Evolutionary conservation across 2,329 filamentous ascomycete species (phyloP).

Genomic region (Akanthomyces muscarius): DNA sequence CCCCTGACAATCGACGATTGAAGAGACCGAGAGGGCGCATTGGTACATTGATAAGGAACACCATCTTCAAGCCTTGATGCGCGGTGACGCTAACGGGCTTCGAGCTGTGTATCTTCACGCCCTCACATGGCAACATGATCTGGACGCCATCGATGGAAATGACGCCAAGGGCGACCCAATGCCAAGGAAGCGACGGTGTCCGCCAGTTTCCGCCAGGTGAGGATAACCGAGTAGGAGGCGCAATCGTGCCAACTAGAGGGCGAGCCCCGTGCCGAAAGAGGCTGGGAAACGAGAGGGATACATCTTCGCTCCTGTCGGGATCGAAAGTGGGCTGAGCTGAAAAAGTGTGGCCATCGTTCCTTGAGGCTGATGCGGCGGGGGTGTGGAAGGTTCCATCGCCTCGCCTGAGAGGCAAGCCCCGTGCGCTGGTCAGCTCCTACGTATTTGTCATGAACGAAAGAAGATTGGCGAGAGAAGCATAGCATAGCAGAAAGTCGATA

Average conservation of each 20-base stretch:
- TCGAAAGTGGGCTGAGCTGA: slow-evolving; percentile 7
- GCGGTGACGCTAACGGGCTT: background rate
- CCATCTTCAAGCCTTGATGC: background rate
- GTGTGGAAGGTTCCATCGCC: background rate
- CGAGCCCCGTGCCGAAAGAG: background rate
- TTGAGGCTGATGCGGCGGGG: background rate
- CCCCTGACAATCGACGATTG: background rate
- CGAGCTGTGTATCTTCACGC: background rate
- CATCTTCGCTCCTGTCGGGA: background rate
- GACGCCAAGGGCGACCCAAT: background rate
- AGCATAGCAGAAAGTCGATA: background rate
- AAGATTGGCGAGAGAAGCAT: background rate
- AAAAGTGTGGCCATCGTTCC: background rate
- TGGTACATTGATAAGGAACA: background rate
- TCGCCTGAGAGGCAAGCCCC: background rate
- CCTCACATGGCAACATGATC: background rate
- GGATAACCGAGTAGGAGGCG: background rate
- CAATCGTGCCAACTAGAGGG: background rate
- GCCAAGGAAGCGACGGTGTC: background rate
- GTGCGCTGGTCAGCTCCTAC: background rate
- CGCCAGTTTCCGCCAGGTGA: background rate
- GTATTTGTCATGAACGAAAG: background rate
- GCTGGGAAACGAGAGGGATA: background rate
- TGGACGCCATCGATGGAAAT: background rate
- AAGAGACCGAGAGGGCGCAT: background rate